Conservation (phyloP, 2,329 filamentous ascomycete genomes). For the Penicillium frequentans region DNA sequence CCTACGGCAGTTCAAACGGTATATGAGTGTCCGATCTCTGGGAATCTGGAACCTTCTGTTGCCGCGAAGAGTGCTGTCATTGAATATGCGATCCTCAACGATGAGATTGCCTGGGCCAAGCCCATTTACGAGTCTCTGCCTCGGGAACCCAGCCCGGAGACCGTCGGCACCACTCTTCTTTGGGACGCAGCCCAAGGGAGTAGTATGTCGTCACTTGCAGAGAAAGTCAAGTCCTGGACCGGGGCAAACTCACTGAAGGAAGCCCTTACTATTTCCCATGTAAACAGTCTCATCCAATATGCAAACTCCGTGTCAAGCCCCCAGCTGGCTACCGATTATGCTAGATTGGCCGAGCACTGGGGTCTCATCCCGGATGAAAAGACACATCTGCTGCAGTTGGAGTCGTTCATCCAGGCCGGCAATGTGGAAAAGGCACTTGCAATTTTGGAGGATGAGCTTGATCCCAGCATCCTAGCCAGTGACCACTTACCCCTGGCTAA, state of each 20-base stretch:
- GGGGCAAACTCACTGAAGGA: conserved; percentile 45
- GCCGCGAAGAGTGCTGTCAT: conserved; percentile 57
- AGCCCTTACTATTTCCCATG: conserved; percentile 65
- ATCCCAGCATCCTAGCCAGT: conserved; percentile 55
- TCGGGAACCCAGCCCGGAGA: conserved; percentile 51
- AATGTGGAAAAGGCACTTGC: conserved; percentile 64
- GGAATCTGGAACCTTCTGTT: conserved; percentile 42
- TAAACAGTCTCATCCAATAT: conserved; percentile 74
- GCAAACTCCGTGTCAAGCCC: conserved; percentile 70
- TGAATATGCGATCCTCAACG: conserved; percentile 60
- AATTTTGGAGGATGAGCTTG: conserved; percentile 54
- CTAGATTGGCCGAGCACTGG: conserved; percentile 65
- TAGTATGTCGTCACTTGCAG: conserved; percentile 68
- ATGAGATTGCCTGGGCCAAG: conserved; percentile 63
- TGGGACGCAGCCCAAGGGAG: conserved; percentile 74
- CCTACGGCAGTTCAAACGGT: conserved; percentile 65
- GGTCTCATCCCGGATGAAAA: conserved; percentile 66
- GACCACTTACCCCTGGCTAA: conserved; percentile 68
- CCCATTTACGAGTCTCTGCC: conserved; percentile 55
- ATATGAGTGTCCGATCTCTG: conserved; percentile 59
- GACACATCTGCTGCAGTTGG: conserved; percentile 73
- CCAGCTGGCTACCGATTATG: conserved; percentile 71
- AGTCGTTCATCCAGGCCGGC: conserved; percentile 70
- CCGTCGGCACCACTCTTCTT: conserved; percentile 72
- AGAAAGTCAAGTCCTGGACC: conserved; percentile 70